Evolutionary conservation across 805 yeast genomes (phyloP).

Genomic region (Spathaspora arborariae): DNA sequence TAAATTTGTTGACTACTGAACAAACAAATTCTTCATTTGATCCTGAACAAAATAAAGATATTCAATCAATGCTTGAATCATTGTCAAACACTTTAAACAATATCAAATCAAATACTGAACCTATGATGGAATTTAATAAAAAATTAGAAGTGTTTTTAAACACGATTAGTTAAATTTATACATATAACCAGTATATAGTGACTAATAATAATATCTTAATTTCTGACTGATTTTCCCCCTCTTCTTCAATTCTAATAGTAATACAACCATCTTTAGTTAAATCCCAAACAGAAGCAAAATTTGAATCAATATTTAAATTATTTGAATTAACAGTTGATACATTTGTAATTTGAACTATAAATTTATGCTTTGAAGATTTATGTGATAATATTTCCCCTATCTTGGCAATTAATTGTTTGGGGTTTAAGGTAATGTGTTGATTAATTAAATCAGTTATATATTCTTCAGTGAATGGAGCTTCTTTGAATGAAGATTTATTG

Average conservation of each 20-base stretch:
- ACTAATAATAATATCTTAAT: slow-evolving; percentile 6
- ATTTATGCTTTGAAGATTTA: slow-evolving; percentile 55
- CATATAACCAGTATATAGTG: slow-evolving; percentile 18
- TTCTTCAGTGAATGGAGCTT: slow-evolving; percentile 18
- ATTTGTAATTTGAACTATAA: slow-evolving; percentile 43
- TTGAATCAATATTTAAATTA: slow-evolving; percentile 24
- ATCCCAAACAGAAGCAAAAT: slow-evolving; percentile 58
- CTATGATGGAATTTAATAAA: slow-evolving; percentile 13
- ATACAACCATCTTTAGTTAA: slow-evolving; percentile 50
- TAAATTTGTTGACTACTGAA: background rate
- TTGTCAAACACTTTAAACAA: slow-evolving; percentile 14
- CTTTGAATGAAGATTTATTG: slow-evolving; percentile 1
- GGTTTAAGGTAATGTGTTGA: background rate
- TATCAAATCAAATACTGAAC: slow-evolving; percentile 11
- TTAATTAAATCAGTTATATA: slow-evolving; percentile 11
- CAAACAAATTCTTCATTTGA: slow-evolving; percentile 7
- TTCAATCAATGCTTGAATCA: slow-evolving; percentile 12
- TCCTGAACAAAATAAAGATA: slow-evolving; percentile 18
- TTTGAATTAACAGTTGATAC: slow-evolving; percentile 20
- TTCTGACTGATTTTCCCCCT: slow-evolving; percentile 2
- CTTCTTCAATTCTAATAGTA: slow-evolving; percentile 24
- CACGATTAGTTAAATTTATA: slow-evolving; percentile 9
- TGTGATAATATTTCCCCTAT: slow-evolving; percentile 33
- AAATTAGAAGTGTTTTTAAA: slow-evolving; percentile 15
- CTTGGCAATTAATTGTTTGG: slow-evolving; percentile 22